Evolutionary conservation across 192 early-diverging fungal species (phyloP), one percentile per base, ranked within the genome.

Genomic region (Neocallimastix lanati): DNA sequence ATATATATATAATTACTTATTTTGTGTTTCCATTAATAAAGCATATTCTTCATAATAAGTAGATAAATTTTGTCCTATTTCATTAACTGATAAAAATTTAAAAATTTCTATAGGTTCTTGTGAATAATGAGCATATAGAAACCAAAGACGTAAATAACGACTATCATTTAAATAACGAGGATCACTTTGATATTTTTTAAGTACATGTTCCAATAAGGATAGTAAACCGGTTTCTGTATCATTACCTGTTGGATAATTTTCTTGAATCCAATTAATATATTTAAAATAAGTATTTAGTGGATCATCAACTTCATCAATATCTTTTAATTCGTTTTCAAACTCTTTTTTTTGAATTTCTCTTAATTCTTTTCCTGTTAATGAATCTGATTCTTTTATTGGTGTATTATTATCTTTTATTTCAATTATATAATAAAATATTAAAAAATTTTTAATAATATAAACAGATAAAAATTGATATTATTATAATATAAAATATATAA

Each of bases 1-100:
- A 29, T 28, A 79, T 5, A n/a, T 11, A 67, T 15, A 29, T 14
- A 40, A 81, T 25, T 78, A 83, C 81, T 86, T 87, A 21, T 85
- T 83, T 13, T 67, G 38, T 0, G 80, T 40, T 82, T 95, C 93
- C 67, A 93, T 78, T 5, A 87, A 80, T 15, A 81, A 83, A 0
- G 91, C 93, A 80, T 94, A 94, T 78, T 94, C 93, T 78, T 92
- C 90, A 80, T 96, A 97, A 58, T 86, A 90, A 27, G 88, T 76
- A 1, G 93, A 86, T 29, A 90, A 82, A 37, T 86, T 83, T 21
- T 83, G 79, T 0, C 94, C 95, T 78, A 97, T 95, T 25, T 85
- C 83, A 78, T 95, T 94, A 28, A 85, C 79, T 33, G 86, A 76
- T 78, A 97, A 85, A 79, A 91, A 96, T 80, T 89, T 88, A 83